A percentile compares a stretch with the other conserved stretches of the same genome.
These are phyloP conservation scores for Plenodomus tracheiphilus DNA, from an alignment of 2,329 filamentous ascomycete genomes.

Conservation along the genomic window DNA sequence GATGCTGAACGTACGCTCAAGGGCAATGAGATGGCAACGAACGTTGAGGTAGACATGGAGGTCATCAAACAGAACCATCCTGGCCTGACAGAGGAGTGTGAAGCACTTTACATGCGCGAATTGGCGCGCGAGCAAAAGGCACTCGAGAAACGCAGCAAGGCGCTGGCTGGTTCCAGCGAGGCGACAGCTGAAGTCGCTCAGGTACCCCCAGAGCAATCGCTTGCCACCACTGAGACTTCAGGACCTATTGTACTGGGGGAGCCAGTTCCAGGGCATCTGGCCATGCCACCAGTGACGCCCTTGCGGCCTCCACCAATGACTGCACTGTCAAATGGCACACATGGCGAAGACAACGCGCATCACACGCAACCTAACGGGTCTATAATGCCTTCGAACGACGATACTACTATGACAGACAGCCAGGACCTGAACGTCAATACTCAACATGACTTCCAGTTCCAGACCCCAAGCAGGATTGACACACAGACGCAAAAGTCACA, in stretches of 20 bases:
- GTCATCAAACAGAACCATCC: slow-evolving; percentile 65
- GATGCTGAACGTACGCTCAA: slow-evolving; percentile 82
- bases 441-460: slow-evolving; percentile 36
- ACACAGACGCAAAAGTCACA: slow-evolving; percentile 63
- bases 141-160: slow-evolving; percentile 56
- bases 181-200: slow-evolving; percentile 47
- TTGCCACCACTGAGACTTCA: slow-evolving; percentile 47
- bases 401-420: slow-evolving; percentile 51
- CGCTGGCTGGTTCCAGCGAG: slow-evolving; percentile 43
- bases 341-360: slow-evolving; percentile 35
- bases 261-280: slow-evolving; percentile 57
- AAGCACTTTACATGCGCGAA: slow-evolving; percentile 73
- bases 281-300: slow-evolving; percentile 51
- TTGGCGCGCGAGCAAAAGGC: slow-evolving; percentile 66
- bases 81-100: slow-evolving; percentile 65
- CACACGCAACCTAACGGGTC: slow-evolving; percentile 48
- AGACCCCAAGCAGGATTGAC: slow-evolving; percentile 35
- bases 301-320: slow-evolving; percentile 48
- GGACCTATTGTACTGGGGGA: slow-evolving; percentile 64
- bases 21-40: slow-evolving; percentile 87
- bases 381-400: slow-evolving; percentile 47
- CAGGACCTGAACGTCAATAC: slow-evolving; percentile 42
- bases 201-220: slow-evolving; percentile 48
- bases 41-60: slow-evolving; percentile 91
- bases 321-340: slow-evolving; percentile 63